Percentiles rank a stretch among this genome's conserved stretches.
Conservation (phyloP, 2,329 filamentous ascomycete species). For the Tolypocladium tropicale region DNA sequence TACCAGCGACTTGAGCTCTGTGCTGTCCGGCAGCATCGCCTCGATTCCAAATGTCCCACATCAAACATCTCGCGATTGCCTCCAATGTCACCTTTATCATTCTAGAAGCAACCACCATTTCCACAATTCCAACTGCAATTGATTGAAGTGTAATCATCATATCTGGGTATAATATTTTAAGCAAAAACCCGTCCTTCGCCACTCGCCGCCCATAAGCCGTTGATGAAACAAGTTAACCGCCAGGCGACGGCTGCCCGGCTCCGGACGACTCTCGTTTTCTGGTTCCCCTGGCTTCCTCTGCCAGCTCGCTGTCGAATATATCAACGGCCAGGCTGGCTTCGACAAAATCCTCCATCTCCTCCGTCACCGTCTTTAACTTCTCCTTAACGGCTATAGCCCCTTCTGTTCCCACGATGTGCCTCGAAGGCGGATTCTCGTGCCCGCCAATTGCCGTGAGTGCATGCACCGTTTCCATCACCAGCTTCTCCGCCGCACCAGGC, state of each 20-base stretch:
- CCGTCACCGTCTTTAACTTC: conserved; percentile 90
- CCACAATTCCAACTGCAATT: not conserved
- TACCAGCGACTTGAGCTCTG: too few species aligned
- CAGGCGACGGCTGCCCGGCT: not conserved
- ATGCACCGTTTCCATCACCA: conserved; percentile 84
- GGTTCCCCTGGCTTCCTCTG: conserved; percentile 37
- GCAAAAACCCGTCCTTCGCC: not conserved
- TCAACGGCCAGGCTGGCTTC: conserved; percentile 82
- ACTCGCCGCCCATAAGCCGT: not conserved
- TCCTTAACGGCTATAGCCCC: conserved; percentile 83
- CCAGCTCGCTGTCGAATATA: conserved; percentile 51
- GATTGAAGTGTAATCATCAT: not conserved
- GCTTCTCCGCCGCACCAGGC: conserved; percentile 53
- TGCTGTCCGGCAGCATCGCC: too few species aligned
- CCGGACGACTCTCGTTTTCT: conserved; percentile 9
- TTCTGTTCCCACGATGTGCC: conserved; percentile 89
- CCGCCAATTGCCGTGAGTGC: conserved; percentile 87
- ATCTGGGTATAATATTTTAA: not conserved
- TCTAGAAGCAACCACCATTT: not conserved
- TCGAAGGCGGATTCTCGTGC: conserved; percentile 87
- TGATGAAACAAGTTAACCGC: not conserved
- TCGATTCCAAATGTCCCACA: too few species aligned
- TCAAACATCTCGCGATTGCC: too few species aligned
- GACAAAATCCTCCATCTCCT: conserved; percentile 93
- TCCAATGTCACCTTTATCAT: too few species aligned